Evolutionary conservation across 768 basidiomycete species (phyloP).

Genomic region (Neoboletus subvelutipes): DNA sequence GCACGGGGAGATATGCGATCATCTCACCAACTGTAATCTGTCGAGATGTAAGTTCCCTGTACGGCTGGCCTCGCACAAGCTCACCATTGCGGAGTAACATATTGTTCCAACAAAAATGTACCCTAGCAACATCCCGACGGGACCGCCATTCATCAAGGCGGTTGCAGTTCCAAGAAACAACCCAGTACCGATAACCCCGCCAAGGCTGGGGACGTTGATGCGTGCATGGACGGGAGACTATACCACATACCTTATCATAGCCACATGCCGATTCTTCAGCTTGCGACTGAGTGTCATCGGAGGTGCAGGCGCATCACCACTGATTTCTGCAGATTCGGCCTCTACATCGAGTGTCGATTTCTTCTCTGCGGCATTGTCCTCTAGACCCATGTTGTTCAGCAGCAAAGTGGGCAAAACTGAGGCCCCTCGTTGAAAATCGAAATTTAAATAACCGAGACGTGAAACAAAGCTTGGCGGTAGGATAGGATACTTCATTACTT

Average conservation of each 20-base stretch:
- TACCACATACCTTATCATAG: constrained; percentile 26
- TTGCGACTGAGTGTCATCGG: constrained; percentile 15
- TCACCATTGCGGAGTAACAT: constrained; percentile 36
- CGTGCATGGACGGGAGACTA: background rate
- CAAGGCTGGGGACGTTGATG: constrained; percentile 9
- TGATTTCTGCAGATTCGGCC: background rate
- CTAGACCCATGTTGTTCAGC: background rate
- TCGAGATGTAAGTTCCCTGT: background rate
- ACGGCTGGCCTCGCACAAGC: background rate
- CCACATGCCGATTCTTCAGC: constrained; percentile 27
- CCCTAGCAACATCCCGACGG: constrained; percentile 42
- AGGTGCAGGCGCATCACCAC: background rate
- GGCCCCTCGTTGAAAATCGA: background rate
- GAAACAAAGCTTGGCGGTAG: background rate
- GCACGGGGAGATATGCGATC: constrained; percentile 42
- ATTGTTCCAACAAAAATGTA: constrained; percentile 35
- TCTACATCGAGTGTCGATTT: background rate
- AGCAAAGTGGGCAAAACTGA: background rate
- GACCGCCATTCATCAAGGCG: constrained; percentile 37
- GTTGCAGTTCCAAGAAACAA: constrained; percentile 30
- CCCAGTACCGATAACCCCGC: constrained; percentile 41
- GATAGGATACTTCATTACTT: background rate
- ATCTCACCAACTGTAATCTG: constrained; percentile 38
- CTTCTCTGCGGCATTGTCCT: background rate
- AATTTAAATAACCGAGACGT: constrained; percentile 1